A percentile compares a stretch with the other conserved stretches of the same genome.
These are phyloP conservation scores for Carpediemonas membranifera DNA, from an alignment of 78 protist genomes.

Conservation along the genomic window DNA sequence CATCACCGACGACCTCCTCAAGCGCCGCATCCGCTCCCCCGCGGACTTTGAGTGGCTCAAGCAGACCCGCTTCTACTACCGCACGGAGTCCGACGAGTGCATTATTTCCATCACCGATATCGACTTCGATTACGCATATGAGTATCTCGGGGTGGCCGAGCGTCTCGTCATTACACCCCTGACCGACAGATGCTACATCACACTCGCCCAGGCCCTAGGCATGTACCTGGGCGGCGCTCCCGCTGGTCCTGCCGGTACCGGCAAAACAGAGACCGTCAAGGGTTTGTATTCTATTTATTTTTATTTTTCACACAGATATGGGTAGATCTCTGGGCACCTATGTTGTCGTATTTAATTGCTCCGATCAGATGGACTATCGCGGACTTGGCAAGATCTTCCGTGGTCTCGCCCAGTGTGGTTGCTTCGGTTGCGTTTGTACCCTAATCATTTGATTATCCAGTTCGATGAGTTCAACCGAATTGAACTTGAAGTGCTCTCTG, in stretches of 20 bases:
- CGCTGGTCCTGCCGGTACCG: constrained; percentile 86
- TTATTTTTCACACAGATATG: too few species aligned
- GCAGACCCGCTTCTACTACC: constrained; percentile 69
- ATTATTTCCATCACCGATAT: constrained; percentile 55
- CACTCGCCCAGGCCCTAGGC: constrained; percentile 45
- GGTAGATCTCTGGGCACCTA: constrained; percentile 58
- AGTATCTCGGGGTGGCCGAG: constrained; percentile 67
- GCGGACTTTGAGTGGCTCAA: constrained; percentile 67
- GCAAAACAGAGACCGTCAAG: constrained; percentile 84
- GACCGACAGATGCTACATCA: constrained; percentile 55
- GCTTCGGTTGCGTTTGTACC: constrained; percentile 55
- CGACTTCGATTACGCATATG: constrained; percentile 58
- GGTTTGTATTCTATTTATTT: too few species aligned
- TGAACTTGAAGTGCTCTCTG: constrained; percentile 52
- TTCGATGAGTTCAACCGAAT: constrained; percentile 87
- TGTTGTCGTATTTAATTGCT: constrained; percentile 69
- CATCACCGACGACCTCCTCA: constrained; percentile 18
- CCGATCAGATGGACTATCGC: constrained; percentile 60
- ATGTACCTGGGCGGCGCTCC: constrained; percentile 77
- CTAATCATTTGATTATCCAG: neutral
- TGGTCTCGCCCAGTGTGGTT: constrained; percentile 70
- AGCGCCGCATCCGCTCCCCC: constrained; percentile 9
- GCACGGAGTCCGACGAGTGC: constrained; percentile 21
- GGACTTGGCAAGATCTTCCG: constrained; percentile 59
- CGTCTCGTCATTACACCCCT: constrained; percentile 78